Evolutionary conservation across 306 rosid genomes (phyloP), one percentile per base, ranked within the genome.

Genomic region (Biancaea sappan): DNA sequence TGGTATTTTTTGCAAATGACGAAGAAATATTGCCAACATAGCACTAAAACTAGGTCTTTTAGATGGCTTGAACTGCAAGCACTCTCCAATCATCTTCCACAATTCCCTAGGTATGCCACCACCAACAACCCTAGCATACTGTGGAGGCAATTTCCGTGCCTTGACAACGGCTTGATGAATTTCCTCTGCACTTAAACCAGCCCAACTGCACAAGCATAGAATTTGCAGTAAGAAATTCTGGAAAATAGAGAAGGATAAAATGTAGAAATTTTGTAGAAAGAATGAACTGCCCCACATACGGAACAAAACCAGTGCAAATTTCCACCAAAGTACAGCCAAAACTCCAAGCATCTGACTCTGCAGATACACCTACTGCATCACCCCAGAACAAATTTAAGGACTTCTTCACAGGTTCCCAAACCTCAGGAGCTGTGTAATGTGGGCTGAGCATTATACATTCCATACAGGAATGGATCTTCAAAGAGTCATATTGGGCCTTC

Each of bases 11-110:
- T 86, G 97, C 85, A 94, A 87, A 90, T 92, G 91, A 67, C 82
- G 99, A 76, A 94, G 96, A 76, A 94, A 94, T 66, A 82, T 83
- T 69, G 97, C 89, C 37, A 94, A 75, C 93, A 94, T 94, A 60
- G 92, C 89, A 69, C 73, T 90, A 77, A 94, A 94, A 65, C 93
- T 88, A 47, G 99, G 99, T 75, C 99, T 87, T 88, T 75, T 88
- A 47, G 92, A 76, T 48, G 99, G 90, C 84, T 92, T 94, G 88
- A 90, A 92, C 81, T 88, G 97, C 85, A 94, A 80, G 85, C 99
- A 94, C 80, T 94, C 99, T 40, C 99, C 99, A 72, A 94, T 92
- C 99, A 91, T 94, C 84, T 88, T 94, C 99, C 99, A 94, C 86
- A 94, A 82, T 65, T 90, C 99, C 76, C 99, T 87, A 0, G 99